Conservation (phyloP, 257 asterid species). For the Solanum acaule region DNA sequence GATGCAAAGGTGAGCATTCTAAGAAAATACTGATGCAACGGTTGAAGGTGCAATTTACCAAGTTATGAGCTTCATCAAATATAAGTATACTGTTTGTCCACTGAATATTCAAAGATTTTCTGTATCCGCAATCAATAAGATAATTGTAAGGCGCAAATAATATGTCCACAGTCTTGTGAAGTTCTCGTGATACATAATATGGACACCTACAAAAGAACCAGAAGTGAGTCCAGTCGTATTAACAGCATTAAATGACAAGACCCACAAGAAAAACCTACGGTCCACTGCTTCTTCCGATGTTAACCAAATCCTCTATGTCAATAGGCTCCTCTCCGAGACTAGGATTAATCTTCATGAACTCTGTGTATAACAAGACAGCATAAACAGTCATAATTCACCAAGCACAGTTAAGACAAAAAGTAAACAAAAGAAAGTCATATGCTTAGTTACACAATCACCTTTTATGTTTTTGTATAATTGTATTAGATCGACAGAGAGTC, state of each 20-base stretch:
- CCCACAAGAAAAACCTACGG: conserved; percentile 47
- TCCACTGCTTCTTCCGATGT: conserved; percentile 82
- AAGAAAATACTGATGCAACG: conserved; percentile 8
- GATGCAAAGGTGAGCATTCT: neutral
- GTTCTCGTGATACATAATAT: conserved; percentile 82
- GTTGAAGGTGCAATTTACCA: conserved; percentile 39
- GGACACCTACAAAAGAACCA: conserved; percentile 67
- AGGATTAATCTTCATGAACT: conserved; percentile 59
- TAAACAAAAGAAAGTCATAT: neutral
- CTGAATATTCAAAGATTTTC: conserved; percentile 56
- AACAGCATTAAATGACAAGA: conserved; percentile 8
- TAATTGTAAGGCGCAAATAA: conserved; percentile 97
- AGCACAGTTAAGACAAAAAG: neutral
- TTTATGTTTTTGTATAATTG: neutral
- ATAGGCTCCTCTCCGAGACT: conserved; percentile 84
- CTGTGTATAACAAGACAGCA: conserved; percentile 16
- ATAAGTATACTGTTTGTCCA: conserved; percentile 82
- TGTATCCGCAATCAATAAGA: conserved; percentile 77
- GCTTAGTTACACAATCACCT: neutral
- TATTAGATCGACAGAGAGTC: neutral
- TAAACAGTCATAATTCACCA: neutral
- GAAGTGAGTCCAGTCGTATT: conserved; percentile 10
- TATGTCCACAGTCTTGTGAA: conserved; percentile 84
- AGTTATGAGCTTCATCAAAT: conserved; percentile 99
- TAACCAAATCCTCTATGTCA: conserved; percentile 95